Percentiles rank a stretch among this genome's conserved stretches.
Evolutionary conservation across 169 alveolate genomes (phyloP).

Genomic region (Plasmodium chabaudi): DNA sequence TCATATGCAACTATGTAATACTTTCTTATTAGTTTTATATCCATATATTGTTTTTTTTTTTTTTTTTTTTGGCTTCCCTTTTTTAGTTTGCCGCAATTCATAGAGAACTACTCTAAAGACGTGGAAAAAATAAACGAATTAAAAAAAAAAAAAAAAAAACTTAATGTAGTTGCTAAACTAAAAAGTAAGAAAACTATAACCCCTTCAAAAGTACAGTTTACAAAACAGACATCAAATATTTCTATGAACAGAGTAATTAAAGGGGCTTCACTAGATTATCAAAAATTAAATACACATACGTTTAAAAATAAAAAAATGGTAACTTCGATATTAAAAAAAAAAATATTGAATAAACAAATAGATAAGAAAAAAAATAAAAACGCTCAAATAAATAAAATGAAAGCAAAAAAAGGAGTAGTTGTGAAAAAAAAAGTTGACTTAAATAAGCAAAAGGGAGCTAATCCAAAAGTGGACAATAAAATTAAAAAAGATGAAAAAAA

Average conservation of each 20-base stretch:
- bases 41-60: neutral
- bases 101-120: constrained; percentile 64
- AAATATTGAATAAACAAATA: constrained; percentile 33
- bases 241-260: constrained; percentile 64
- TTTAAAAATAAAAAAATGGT: constrained; percentile 39
- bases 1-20: no score
- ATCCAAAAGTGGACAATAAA: constrained; percentile 19
- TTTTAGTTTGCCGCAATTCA: constrained; percentile 50
- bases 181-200: constrained; percentile 18
- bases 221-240: constrained; percentile 47
- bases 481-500: constrained; percentile 32
- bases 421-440: constrained; percentile 8
- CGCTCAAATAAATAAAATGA: neutral
- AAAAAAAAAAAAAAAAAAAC: constrained; percentile 56
- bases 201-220: constrained; percentile 49
- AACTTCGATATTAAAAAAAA: constrained; percentile 48
- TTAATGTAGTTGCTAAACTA: constrained; percentile 14
- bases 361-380: constrained; percentile 54
- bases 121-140: constrained; percentile 62
- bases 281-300: constrained; percentile 53
- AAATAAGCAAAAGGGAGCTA: constrained; percentile 13
- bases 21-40: neutral
- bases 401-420: constrained; percentile 17
- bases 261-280: constrained; percentile 58
- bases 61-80: constrained; percentile 8